phyloP scores from a whole-genome alignment of 371 early-diverging fungal species.

The Cokeromyces recurvatus region DNA sequence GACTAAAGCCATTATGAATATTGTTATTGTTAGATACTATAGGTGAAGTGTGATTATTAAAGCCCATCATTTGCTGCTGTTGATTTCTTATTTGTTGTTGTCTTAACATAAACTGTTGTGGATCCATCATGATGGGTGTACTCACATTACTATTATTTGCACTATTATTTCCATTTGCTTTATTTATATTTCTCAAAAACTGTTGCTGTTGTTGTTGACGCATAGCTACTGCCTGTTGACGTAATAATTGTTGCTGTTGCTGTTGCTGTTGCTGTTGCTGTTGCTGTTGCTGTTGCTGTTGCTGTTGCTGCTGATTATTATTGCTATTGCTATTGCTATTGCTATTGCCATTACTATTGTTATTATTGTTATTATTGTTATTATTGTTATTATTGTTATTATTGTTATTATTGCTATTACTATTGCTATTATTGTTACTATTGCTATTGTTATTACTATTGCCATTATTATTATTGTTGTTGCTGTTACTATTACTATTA shows the following conservation, averaged over 20 bases:
- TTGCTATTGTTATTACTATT: neutral
- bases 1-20: neutral
- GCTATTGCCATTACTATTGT: neutral
- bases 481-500: too few species aligned
- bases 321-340: neutral
- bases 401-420: neutral
- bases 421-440: neutral
- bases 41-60: neutral
- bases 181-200: slow-evolving; percentile 4
- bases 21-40: neutral
- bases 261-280: slow-evolving; percentile 2
- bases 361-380: neutral
- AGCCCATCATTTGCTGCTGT: slow-evolving; percentile 5
- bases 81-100: slow-evolving; percentile 4
- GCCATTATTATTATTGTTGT: too few species aligned
- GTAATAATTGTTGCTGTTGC: slow-evolving; percentile 3
- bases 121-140: too few species aligned
- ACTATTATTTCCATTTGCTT: neutral
- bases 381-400: neutral
- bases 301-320: neutral
- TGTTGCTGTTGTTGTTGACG: slow-evolving; percentile 14
- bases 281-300: neutral
- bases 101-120: neutral
- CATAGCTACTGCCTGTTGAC: slow-evolving; percentile 19
- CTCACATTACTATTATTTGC: neutral